phyloP scores from a whole-genome alignment of 768 basidiomycete genomes.

The Phallus indusiatus region DNA sequence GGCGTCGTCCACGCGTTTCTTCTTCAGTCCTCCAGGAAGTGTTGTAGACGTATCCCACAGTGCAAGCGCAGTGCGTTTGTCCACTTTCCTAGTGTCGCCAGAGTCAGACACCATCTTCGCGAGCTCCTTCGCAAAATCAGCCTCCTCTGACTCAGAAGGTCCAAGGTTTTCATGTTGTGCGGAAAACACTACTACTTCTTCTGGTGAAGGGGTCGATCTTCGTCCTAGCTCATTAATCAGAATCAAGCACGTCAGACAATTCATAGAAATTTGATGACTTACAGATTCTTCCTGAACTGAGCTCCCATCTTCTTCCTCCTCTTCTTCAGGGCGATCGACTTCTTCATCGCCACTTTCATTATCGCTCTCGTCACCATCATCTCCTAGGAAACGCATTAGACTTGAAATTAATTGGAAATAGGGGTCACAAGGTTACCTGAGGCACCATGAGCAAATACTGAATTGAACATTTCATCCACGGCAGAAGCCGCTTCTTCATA shows the following conservation, averaged over 20 bases:
- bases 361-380: slow-evolving; percentile 42
- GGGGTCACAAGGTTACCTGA: neutral
- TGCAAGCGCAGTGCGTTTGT: slow-evolving; percentile 77
- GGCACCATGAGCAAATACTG: neutral
- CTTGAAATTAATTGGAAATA: neutral
- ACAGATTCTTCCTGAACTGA: slow-evolving; percentile 52
- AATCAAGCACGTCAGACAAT: neutral
- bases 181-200: slow-evolving; percentile 65
- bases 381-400: slow-evolving; percentile 34
- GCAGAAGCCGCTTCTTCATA: slow-evolving; percentile 79
- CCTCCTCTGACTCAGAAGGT: slow-evolving; percentile 81
- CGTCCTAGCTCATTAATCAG: slow-evolving; percentile 29
- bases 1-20: slow-evolving; percentile 46
- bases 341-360: slow-evolving; percentile 40
- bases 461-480: slow-evolving; percentile 68
- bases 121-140: slow-evolving; percentile 90
- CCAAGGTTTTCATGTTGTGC: slow-evolving; percentile 60
- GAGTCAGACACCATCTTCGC: slow-evolving; percentile 93
- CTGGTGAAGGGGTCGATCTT: slow-evolving; percentile 76
- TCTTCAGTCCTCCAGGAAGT: slow-evolving; percentile 53
- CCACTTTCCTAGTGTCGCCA: slow-evolving; percentile 72
- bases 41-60: slow-evolving; percentile 88
- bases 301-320: slow-evolving; percentile 42
- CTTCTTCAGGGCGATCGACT: slow-evolving; percentile 32
- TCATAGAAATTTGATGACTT: slow-evolving; percentile 15